Evolutionary conservation across 2,329 filamentous ascomycete genomes (phyloP), one percentile per base, ranked within the genome.

Genomic region (Fusarium sp.): DNA sequence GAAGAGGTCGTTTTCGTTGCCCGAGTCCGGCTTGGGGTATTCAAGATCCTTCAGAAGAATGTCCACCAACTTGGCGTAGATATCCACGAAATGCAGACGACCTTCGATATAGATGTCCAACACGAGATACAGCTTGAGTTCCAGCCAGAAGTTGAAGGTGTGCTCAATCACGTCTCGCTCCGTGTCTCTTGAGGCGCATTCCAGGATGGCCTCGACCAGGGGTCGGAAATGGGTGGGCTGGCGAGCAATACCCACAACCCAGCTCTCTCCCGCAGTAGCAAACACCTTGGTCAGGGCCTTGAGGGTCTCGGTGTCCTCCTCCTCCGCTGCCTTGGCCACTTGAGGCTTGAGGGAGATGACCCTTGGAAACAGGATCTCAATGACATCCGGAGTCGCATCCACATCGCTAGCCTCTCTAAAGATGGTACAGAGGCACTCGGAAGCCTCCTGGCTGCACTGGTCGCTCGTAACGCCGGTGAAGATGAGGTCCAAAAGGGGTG

Each of bases 61-160:
- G 80, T 98, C 96, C 68, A 99, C 95, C 43, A 99, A 88, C 80
- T 93, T 93, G 2, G 95, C 94, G 83, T 95, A 99, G 56, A 98
- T 86, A 75, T 97, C 94, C 39, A 94, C 88, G 65, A 95, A 90
- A 77, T 93, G 89, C 73, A 95, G 83, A 61, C 95, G 91, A 45
- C 95, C 93, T 78, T 95, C 90, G 61, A 94, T 93, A 81, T 98
- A 99, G 76, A 93, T 93, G 39, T 98, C 96, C 63, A 99, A 84
- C 2, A 95, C 95, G 57, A 99, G 88, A 81, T 97, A 98, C 82
- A 98, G 95, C 86, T 99, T 99, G 56, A 99, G 89, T 81, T 99
- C 97, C 81, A 97, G 98, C 97, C 97, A 99, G 85, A 99, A 98
- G 76, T 91, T 92, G 84, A 99, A 99, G 0, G 97, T 99, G 79